phyloP scores from a whole-genome alignment of 495 filamentous ascomycete genomes.

The Xylaria venustula region DNA sequence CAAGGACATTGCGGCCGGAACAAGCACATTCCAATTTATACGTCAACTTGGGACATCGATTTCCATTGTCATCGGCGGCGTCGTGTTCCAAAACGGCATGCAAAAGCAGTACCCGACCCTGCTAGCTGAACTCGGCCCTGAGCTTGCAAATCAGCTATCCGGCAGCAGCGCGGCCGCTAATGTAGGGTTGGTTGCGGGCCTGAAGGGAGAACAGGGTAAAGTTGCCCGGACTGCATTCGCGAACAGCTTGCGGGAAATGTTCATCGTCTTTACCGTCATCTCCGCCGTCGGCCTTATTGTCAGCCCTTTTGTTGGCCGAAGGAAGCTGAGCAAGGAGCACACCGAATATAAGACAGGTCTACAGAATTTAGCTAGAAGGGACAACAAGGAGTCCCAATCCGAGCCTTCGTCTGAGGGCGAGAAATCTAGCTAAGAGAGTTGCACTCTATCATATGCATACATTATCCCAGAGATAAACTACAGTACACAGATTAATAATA shows the following conservation, averaged over 20 bases:
- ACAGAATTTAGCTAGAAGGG: conserved; percentile 30
- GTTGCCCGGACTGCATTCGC: conserved; percentile 56
- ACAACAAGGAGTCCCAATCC: background rate
- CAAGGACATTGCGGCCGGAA: conserved; percentile 73
- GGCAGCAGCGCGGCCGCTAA: conserved; percentile 58
- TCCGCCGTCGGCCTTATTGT: conserved; percentile 53
- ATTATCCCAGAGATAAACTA: background rate
- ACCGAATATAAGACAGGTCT: conserved; percentile 63
- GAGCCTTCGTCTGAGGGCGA: conserved; percentile 6
- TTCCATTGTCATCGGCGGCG: conserved; percentile 74
- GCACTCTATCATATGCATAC: background rate
- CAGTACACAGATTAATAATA: background rate
- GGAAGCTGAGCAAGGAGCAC: conserved; percentile 58
- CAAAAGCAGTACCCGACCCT: conserved; percentile 41
- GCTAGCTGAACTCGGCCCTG: conserved; percentile 39
- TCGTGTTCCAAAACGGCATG: conserved; percentile 72
- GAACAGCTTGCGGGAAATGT: conserved; percentile 62
- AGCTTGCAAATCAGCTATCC: conserved; percentile 41
- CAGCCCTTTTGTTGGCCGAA: conserved; percentile 54
- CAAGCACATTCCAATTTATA: conserved; percentile 71
- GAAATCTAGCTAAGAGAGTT: background rate
- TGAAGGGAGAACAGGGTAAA: conserved; percentile 45
- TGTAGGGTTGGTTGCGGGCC: conserved; percentile 51
- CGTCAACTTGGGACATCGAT: conserved; percentile 70
- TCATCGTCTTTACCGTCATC: conserved; percentile 62